Evolutionary conservation across 768 basidiomycete genomes (phyloP).

Genomic region (Macrolepiota fuliginosa): DNA sequence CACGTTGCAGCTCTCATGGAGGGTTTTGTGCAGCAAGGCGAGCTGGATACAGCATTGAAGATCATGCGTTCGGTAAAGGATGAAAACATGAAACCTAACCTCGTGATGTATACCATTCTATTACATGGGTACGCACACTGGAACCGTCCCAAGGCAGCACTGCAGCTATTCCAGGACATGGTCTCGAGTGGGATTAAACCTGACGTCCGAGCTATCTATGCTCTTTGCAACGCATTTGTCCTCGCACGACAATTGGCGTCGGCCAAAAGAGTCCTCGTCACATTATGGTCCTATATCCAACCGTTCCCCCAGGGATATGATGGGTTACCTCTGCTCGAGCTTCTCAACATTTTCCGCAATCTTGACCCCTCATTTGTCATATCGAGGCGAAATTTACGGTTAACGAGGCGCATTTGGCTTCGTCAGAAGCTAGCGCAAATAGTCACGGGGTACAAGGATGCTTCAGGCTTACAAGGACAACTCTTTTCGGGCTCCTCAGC

Average conservation of each 20-base stretch:
- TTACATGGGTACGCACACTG: conserved; percentile 69
- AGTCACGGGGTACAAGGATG: neutral
- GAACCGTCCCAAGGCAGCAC: conserved; percentile 51
- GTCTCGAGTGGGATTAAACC: conserved; percentile 57
- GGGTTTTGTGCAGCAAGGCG: conserved; percentile 60
- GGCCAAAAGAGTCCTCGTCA: conserved; percentile 53
- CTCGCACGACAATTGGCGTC: conserved; percentile 47
- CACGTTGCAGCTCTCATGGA: conserved; percentile 79
- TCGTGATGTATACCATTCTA: conserved; percentile 75
- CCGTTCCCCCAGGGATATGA: conserved; percentile 55
- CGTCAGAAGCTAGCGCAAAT: neutral
- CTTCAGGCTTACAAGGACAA: neutral
- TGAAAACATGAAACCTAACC: conserved; percentile 53
- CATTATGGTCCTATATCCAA: conserved; percentile 62
- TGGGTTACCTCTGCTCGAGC: conserved; percentile 9
- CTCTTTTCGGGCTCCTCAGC: neutral
- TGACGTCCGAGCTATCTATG: conserved; percentile 70
- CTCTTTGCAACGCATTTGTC: conserved; percentile 67
- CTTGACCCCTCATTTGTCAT: neutral
- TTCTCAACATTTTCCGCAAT: conserved; percentile 4
- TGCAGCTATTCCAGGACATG: conserved; percentile 62
- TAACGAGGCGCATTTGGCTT: neutral
- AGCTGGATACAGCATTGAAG: conserved; percentile 53
- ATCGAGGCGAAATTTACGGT: neutral
- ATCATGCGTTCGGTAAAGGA: conserved; percentile 51